These are phyloP conservation scores for Monilinia fructigena DNA, from an alignment of 2,329 filamentous ascomycete species.

Conservation along the genomic window DNA sequence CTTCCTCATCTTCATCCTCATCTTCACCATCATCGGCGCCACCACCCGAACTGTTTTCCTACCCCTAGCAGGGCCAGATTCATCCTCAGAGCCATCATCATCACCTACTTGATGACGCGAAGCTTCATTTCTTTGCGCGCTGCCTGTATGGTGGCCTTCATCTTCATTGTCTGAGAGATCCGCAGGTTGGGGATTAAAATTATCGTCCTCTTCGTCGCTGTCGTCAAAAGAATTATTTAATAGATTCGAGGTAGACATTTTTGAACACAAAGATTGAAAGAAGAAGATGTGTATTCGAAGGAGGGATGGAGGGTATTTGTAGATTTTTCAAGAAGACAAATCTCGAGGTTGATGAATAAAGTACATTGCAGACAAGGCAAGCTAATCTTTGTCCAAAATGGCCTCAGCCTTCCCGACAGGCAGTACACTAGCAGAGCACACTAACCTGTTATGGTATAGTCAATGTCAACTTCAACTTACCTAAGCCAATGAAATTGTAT, in stretches of 20 bases:
- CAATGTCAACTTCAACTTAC: background rate
- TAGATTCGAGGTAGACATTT: slow-evolving; percentile 36
- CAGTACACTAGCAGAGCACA: background rate
- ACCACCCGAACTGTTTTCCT: slow-evolving; percentile 18
- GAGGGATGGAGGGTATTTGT: slow-evolving; percentile 8
- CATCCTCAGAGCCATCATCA: slow-evolving; percentile 49
- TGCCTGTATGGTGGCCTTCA: slow-evolving; percentile 37
- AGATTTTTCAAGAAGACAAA: slow-evolving; percentile 3
- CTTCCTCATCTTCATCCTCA: slow-evolving; percentile 47
- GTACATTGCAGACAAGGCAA: slow-evolving; percentile 16
- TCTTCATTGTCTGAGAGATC: slow-evolving; percentile 67
- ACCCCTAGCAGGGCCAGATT: slow-evolving; percentile 44
- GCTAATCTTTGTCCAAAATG: slow-evolving; percentile 22
- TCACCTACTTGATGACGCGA: slow-evolving; percentile 42
- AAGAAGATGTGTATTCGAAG: slow-evolving; percentile 16
- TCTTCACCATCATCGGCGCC: slow-evolving; percentile 34
- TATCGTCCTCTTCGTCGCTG: slow-evolving; percentile 76
- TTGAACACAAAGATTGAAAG: slow-evolving; percentile 23
- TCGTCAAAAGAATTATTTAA: slow-evolving; percentile 46
- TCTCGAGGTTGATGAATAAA: slow-evolving; percentile 5
- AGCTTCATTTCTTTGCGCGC: slow-evolving; percentile 35
- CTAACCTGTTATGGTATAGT: slow-evolving; percentile 12
- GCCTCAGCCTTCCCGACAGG: slow-evolving; percentile 22
- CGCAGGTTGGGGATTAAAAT: slow-evolving; percentile 80
- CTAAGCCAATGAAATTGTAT: slow-evolving; percentile 7